A percentile compares a stretch with the other conserved stretches of the same genome.
Conservation (phyloP, 257 asterid genomes). For the Linaria vulgaris region DNA sequence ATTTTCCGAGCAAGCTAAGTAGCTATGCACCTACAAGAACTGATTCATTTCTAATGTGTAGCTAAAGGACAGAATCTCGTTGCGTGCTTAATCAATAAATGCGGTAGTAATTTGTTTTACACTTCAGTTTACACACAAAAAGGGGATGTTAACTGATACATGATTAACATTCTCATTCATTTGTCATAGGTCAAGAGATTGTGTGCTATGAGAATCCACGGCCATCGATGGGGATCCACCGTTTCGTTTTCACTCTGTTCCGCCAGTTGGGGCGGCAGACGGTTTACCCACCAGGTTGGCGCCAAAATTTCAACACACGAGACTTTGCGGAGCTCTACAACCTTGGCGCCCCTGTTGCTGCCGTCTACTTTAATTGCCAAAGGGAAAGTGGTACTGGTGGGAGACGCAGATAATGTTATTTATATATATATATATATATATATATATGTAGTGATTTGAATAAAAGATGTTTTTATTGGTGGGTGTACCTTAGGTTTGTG, state of each 20-base stretch:
- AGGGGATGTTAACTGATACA: too few species aligned
- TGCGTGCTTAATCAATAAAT: too few species aligned
- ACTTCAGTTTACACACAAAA: too few species aligned
- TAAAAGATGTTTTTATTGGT: too few species aligned
- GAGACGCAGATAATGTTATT: constrained; percentile 26
- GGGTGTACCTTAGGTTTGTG: too few species aligned
- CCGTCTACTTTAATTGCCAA: constrained; percentile 51
- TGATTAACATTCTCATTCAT: neutral
- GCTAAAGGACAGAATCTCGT: too few species aligned
- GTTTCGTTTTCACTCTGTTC: constrained; percentile 44
- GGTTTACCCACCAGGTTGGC: constrained; percentile 58
- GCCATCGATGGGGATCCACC: constrained; percentile 66
- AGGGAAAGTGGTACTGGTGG: constrained; percentile 58
- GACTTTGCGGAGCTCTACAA: constrained; percentile 60
- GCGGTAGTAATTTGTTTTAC: too few species aligned
- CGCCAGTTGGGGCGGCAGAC: constrained; percentile 56
- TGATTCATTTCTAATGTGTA: too few species aligned
- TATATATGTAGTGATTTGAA: too few species aligned
- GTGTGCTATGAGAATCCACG: constrained; percentile 62
- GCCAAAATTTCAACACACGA: constrained; percentile 55
- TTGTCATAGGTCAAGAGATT: constrained; percentile 49
- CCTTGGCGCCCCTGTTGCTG: constrained; percentile 58
- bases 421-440: too few species aligned
- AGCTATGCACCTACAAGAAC: too few species aligned
- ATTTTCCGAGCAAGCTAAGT: too few species aligned